Percentiles rank a stretch among this genome's conserved stretches.
These are phyloP conservation scores for Juncus effusus DNA, from an alignment of 176 grass and related monocot genomes.

Conservation along the genomic window DNA sequence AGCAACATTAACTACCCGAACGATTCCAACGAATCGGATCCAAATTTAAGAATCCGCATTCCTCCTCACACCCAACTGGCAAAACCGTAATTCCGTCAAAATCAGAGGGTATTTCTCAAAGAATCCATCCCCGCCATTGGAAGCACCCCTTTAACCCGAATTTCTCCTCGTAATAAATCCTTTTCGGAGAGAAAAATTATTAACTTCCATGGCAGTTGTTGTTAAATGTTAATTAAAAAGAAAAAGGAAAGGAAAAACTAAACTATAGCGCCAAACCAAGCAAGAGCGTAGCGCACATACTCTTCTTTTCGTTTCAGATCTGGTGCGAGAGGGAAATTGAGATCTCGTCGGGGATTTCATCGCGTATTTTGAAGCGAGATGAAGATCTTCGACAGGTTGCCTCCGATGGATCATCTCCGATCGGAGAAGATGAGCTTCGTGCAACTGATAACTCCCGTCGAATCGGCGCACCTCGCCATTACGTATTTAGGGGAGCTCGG, in stretches of 20 bases:
- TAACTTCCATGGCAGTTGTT: no score
- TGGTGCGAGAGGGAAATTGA: neutral
- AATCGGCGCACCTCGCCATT: conserved; percentile 74
- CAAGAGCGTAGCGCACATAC: conserved; percentile 1
- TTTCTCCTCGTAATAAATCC: no score
- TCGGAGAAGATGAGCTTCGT: conserved; percentile 99
- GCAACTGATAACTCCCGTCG: conserved; percentile 94
- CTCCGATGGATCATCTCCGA: conserved; percentile 91
- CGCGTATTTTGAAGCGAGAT: conserved; percentile 36
- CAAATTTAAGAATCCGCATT: no score
- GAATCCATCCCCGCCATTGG: neutral
- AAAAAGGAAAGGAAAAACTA: conserved; percentile 5
- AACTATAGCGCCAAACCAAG: conserved; percentile 27
- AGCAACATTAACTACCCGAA: no score
- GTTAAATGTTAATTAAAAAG: no score
- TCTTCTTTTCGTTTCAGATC: conserved; percentile 7
- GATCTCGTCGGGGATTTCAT: neutral
- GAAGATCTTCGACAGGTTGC: conserved; percentile 75
- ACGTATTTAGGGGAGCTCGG: conserved; percentile 97
- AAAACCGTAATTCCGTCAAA: conserved; percentile 15
- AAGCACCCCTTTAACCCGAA: neutral
- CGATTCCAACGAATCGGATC: no score
- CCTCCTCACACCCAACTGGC: no score
- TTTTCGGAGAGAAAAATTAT: neutral
- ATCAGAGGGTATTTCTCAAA: conserved; percentile 7